Evolutionary conservation across 805 yeast species (phyloP), one percentile per base, ranked within the genome.

Genomic region (Saccharomyces paradoxus): DNA sequence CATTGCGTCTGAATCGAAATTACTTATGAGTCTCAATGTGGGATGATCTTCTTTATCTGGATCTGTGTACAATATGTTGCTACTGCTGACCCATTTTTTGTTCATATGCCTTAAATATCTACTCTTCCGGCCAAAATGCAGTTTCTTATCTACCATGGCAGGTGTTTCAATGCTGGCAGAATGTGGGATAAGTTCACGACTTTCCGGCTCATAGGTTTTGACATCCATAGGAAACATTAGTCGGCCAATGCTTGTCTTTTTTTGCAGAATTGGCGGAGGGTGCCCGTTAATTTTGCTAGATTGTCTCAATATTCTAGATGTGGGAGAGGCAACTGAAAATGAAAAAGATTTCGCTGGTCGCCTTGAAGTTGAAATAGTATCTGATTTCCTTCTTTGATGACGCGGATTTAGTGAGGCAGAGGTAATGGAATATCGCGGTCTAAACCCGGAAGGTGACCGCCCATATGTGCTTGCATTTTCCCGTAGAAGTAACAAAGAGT

Each of bases 321-420:
- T 50, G 37, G 68, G 61, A 8, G 67, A 61, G 5, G 63, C 52
- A 9, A 61, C 56, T 2, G 64, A 61, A 24, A 63, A 55, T 46
- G 65, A 60, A 8, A 58, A 54, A 6, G 64, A 58, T 31, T 61
- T 62, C n/a, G 56, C 56, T 22, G 54, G 44, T 30, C 55, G 55
- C 29, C 56, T 58, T n/a, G 58, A 52, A 4, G 60, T 58, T 6
- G 60, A 52, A 26, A 60, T 56, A 8, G 64, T 52, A 44, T 65
- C 69, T 1, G 68, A 63, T 57, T 63, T 61, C 46, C 66, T 56
- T 29, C 67, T 59, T 31, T 54, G 57, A 22, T 57, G 58, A 30
- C 54, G 44, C 12, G 44, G 44, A 37, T 37, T 50, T 17, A 58
- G 17, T 14, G 50, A 37, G 4, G 44, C 44, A 0, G 44, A 37